These are phyloP conservation scores for Lentinula aciculospora DNA, from an alignment of 768 basidiomycete genomes.

Conservation along the genomic window DNA sequence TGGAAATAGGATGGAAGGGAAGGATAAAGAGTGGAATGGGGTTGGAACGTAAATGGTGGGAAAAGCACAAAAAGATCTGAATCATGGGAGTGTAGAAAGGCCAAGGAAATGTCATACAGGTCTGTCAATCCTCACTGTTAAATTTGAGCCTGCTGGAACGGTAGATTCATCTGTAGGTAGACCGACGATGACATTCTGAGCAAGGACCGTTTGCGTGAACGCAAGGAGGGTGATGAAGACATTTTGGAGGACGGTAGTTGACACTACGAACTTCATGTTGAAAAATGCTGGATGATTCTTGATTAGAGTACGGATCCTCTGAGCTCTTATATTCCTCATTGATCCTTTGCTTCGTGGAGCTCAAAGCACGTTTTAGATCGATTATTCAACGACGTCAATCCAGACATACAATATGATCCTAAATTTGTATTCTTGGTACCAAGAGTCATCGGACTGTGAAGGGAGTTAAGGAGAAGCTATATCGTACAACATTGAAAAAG, in stretches of 20 bases:
- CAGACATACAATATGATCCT: too few relatives aligned
- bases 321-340: not conserved
- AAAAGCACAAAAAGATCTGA: not conserved
- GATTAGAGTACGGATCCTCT: not conserved
- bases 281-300: not conserved
- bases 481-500: too few relatives aligned
- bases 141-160: slow-evolving; percentile 28
- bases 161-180: slow-evolving; percentile 28
- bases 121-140: slow-evolving; percentile 41
- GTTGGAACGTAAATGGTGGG: not conserved
- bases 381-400: too few relatives aligned
- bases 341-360: too few relatives aligned
- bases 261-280: not conserved
- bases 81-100: not conserved
- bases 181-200: slow-evolving; percentile 36
- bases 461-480: too few relatives aligned
- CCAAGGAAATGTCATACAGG: slow-evolving; percentile 29
- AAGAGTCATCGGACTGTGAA: too few relatives aligned
- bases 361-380: too few relatives aligned
- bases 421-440: too few relatives aligned
- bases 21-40: not conserved
- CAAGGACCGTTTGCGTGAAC: slow-evolving; percentile 27
- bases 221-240: not conserved
- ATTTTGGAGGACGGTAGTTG: not conserved
- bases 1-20: not conserved